Base-by-base conservation (phyloP, 805 yeast genomes). In the Diddensiella santjacobensis region DNA sequence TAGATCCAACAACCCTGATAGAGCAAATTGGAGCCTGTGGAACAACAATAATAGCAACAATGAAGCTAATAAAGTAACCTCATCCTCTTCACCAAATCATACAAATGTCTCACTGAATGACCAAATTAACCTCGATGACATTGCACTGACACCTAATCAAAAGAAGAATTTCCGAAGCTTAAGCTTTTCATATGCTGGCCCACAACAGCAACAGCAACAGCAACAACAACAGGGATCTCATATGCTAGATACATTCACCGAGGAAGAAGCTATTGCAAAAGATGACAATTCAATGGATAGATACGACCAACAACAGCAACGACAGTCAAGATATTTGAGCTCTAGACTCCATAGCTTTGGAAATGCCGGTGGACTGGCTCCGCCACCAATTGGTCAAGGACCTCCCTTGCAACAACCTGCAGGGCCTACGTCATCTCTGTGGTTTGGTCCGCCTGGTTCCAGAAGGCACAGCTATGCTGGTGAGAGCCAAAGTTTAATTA, bases 401-500 rank as follows among this genome's bases (percentile, higher is more conserved):
- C 29, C 48, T 8, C 40, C 22, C 20, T 26, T 41, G 18, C 37
- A 42, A n/a, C 38, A 35, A 35, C 38, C 38, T 17, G 15, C 20
- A 13, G 38, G 38, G 15, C 8, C 20, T n/a, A 35, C 20, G 20
- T 40, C 47, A 10, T 40, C 41, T n/a, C 36, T 49, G 4, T 49
- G 50, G 50, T 49, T 49, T 35, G 51, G 48, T 11, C 52, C 42
- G 24, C 56, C 57, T 17, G 53, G 48, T 10, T 54, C 60, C 2
- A 44, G 62, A 38, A 40, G 62, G 2, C 62, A 58, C 41, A 53
- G 60, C 26, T 56, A 55, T 31, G 60, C 58, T 2, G 56, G 54
- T 13, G 58, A 53, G 23, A 22, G 17, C 11, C 44, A 41, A 18
- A 18, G 44, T 13, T 26, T 26, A 26, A 26, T 18, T 35, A 35